Evolutionary conservation across 208 protist genomes (phyloP).

Genomic region (Leishmania amazonensis): DNA sequence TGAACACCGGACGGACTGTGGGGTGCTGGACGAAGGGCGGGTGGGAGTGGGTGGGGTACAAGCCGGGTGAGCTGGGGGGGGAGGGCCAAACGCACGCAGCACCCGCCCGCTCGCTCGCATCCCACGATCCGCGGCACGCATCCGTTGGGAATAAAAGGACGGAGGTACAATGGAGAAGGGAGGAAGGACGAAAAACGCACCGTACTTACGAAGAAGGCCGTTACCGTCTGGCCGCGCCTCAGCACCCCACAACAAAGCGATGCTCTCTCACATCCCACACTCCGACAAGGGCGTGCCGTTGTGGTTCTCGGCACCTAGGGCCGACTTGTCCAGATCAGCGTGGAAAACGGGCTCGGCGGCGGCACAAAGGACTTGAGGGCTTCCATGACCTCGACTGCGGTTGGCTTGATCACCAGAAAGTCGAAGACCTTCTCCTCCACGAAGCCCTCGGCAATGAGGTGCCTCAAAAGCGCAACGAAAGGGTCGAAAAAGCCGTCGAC

Average conservation of each 20-base stretch:
- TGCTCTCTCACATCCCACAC: neutral
- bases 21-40: no score
- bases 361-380: constrained; percentile 42
- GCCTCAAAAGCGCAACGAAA: constrained; percentile 55
- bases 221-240: neutral
- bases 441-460: constrained; percentile 73
- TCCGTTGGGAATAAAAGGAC: no score
- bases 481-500: constrained; percentile 72
- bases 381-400: constrained; percentile 53
- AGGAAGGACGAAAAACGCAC: neutral
- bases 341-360: constrained; percentile 30
- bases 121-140: neutral
- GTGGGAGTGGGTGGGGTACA: neutral
- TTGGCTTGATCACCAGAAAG: constrained; percentile 50
- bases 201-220: neutral
- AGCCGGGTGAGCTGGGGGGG: neutral
- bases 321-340: constrained; percentile 49
- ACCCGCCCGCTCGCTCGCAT: neutral
- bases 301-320: constrained; percentile 24
- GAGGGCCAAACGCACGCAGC: no score
- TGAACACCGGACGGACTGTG: no score
- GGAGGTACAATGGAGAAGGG: no score
- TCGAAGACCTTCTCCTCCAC: constrained; percentile 40
- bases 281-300: neutral
- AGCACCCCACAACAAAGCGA: neutral